Evolutionary conservation across 208 protist species (phyloP).

Genomic region (Trypanosoma avium): DNA sequence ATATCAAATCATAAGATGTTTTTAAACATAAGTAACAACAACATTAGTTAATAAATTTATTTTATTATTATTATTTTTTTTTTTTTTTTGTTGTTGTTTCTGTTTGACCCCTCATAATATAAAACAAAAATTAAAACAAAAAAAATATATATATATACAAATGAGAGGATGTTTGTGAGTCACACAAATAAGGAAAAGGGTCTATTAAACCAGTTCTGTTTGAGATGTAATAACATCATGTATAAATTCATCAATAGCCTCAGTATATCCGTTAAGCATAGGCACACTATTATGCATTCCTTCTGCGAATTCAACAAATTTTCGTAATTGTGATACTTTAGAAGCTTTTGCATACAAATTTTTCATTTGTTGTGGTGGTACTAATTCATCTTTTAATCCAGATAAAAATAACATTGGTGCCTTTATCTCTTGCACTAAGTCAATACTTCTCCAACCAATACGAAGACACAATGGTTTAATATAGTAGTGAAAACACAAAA

Average conservation of each 20-base stretch:
- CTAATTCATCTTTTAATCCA: constrained; percentile 75
- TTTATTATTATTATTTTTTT: too few relatives aligned
- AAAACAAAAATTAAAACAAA: background rate
- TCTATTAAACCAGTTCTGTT: constrained; percentile 6
- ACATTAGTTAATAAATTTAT: too few relatives aligned
- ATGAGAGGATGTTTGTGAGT: background rate
- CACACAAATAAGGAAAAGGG: constrained; percentile 20
- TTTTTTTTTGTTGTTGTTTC: too few relatives aligned
- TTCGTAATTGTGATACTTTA: constrained; percentile 27
- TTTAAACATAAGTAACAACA: too few relatives aligned
- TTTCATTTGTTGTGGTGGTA: constrained; percentile 85
- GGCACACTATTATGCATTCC: constrained; percentile 75
- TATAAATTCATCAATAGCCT: constrained; percentile 64
- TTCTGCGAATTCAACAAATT: constrained; percentile 66
- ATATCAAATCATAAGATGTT: too few relatives aligned
- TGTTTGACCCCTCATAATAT: too few relatives aligned
- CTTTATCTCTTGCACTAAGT: constrained; percentile 30
- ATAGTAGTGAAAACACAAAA: constrained; percentile 63
- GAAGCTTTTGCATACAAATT: constrained; percentile 50
- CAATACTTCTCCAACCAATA: constrained; percentile 69
- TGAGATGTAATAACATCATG: constrained; percentile 17
- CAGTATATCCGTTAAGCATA: constrained; percentile 55
- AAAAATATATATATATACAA: background rate
- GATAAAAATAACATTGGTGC: constrained; percentile 84
- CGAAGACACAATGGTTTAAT: constrained; percentile 76